Evolutionary conservation across 2,329 filamentous ascomycete species (phyloP).

Genomic region (Colletotrichum sp.): DNA sequence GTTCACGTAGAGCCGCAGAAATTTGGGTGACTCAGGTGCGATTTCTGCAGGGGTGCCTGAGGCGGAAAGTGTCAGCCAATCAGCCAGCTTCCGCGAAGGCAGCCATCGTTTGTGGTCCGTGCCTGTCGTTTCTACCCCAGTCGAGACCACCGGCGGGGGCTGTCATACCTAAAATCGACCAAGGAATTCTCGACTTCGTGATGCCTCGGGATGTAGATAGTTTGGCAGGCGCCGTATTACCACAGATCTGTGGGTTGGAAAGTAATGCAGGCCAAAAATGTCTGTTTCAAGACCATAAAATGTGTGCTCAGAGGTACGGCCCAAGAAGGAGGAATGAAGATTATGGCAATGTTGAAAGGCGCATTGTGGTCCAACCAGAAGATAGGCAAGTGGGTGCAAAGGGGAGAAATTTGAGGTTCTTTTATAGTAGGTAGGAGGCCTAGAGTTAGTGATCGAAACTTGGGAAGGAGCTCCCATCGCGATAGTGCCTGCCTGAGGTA

Average conservation of each 20-base stretch:
- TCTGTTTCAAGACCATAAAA: background rate
- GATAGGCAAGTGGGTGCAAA: background rate
- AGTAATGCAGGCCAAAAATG: background rate
- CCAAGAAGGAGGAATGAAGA: background rate
- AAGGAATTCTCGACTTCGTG: background rate
- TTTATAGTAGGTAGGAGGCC: background rate
- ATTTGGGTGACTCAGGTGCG: slow-evolving; percentile 22
- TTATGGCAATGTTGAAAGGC: background rate
- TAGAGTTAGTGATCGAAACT: background rate
- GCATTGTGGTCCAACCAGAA: background rate
- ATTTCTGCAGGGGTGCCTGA: slow-evolving; percentile 24
- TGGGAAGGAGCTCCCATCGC: background rate
- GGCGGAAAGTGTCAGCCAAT: slow-evolving; percentile 9
- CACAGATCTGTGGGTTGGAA: background rate
- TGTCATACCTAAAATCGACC: slow-evolving; percentile 14
- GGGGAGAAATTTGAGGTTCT: background rate
- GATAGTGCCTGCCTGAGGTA: background rate
- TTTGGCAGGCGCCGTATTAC: background rate
- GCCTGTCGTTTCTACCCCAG: slow-evolving; percentile 17
- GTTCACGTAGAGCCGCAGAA: slow-evolving; percentile 21
- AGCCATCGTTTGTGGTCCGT: slow-evolving; percentile 2
- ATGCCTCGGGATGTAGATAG: background rate
- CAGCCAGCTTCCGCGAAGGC: background rate
- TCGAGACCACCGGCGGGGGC: background rate
- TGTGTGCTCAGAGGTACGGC: background rate